These are phyloP conservation scores for Teunomyces gatunensis DNA, from an alignment of 805 yeast genomes.

Conservation along the genomic window DNA sequence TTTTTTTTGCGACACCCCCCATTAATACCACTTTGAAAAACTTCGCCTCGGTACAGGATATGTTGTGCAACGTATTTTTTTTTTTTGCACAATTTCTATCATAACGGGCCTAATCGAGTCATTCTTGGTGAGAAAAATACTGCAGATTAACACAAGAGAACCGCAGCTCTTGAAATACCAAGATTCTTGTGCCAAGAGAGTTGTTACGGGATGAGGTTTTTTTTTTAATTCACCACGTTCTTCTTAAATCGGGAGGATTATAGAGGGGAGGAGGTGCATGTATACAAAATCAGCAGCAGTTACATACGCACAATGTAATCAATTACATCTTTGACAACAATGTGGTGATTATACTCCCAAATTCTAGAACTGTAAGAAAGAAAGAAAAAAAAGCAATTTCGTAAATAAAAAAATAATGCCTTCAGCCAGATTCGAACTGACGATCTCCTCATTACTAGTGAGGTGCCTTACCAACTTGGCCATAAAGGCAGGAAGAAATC, in stretches of 20 bases:
- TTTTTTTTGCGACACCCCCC: background rate
- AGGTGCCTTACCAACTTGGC: constrained; percentile 16
- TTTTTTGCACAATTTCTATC: background rate
- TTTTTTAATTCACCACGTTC: constrained; percentile 2
- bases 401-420: constrained; percentile 8
- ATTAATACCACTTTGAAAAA: background rate
- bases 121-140: background rate
- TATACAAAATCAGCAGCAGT: too few relatives aligned
- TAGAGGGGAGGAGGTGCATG: too few relatives aligned
- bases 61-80: background rate
- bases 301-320: too few relatives aligned
- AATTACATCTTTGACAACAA: too few relatives aligned
- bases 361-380: background rate
- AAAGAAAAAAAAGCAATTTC: constrained; percentile 3
- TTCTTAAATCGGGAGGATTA: background rate
- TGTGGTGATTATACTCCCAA: too few relatives aligned
- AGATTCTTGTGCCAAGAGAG: constrained; percentile 11
- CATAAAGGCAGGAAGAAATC: constrained; percentile 19
- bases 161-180: background rate
- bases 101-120: background rate
- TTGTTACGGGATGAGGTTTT: background rate
- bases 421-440: constrained; percentile 16
- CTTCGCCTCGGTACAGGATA: background rate
- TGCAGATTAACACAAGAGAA: background rate
- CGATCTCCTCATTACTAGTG: constrained; percentile 18